Percentiles rank a stretch among this genome's conserved stretches.
Conservation (phyloP, 257 asterid genomes). For the Penstemon barbatus region DNA sequence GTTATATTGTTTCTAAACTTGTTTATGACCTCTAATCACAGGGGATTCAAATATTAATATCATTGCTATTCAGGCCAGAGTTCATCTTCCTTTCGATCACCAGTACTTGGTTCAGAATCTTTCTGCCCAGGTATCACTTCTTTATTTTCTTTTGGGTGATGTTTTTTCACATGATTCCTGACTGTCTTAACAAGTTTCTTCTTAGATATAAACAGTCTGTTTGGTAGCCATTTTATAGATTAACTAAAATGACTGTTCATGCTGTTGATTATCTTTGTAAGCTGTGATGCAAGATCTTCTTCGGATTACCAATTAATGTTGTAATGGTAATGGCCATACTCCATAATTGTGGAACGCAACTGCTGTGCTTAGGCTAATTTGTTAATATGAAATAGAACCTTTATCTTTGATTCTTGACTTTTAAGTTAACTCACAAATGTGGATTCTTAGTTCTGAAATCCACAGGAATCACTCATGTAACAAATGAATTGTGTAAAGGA, state of each 20-base stretch:
- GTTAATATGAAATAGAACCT: too few species aligned
- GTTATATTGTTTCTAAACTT: background rate
- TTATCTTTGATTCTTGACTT: too few species aligned
- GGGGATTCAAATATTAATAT: constrained; percentile 68
- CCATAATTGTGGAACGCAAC: background rate
- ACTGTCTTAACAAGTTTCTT: background rate
- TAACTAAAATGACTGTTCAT: background rate
- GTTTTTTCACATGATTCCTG: constrained; percentile 4
- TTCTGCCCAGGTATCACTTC: constrained; percentile 69
- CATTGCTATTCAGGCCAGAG: constrained; percentile 83
- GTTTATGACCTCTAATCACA: constrained; percentile 33
- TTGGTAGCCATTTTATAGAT: background rate
- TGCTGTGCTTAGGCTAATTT: too few species aligned
- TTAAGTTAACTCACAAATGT: too few species aligned
- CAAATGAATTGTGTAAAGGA: background rate
- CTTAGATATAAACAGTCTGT: constrained; percentile 14
- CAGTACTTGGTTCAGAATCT: constrained; percentile 84
- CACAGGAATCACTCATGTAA: background rate
- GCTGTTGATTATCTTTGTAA: constrained; percentile 16
- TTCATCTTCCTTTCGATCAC: constrained; percentile 83
- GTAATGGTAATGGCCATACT: background rate
- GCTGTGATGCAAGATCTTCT: background rate
- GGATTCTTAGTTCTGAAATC: too few species aligned
- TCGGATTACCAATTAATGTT: background rate
- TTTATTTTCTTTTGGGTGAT: constrained; percentile 18